These are phyloP conservation scores for Monilinia fructigena DNA, from an alignment of 2,329 filamentous ascomycete genomes.

Conservation along the genomic window DNA sequence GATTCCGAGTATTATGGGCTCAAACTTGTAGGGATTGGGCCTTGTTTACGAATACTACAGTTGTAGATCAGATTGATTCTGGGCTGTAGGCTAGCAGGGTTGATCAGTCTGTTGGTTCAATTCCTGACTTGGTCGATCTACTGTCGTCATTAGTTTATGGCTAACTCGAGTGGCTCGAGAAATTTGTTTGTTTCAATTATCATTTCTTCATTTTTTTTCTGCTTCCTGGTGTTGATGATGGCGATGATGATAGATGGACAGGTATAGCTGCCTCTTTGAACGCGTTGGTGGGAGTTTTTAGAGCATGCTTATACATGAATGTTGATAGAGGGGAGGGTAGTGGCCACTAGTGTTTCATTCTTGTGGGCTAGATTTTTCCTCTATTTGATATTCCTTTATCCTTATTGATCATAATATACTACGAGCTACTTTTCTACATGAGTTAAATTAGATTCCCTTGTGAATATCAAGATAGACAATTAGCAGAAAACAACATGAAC, in stretches of 20 bases:
- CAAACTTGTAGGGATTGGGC: constrained; percentile 55
- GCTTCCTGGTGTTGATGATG: neutral
- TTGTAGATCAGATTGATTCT: constrained; percentile 53
- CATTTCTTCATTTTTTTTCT: neutral
- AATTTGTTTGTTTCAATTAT: neutral
- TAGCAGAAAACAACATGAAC: neutral
- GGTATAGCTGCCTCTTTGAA: too few relatives aligned
- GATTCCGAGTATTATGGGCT: constrained; percentile 51
- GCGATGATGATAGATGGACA: neutral
- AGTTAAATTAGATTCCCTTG: too few relatives aligned
- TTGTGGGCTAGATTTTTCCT: neutral
- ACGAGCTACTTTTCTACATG: too few relatives aligned
- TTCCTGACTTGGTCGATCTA: neutral
- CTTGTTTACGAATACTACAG: constrained; percentile 48
- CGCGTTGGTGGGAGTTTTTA: too few relatives aligned
- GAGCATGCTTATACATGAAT: too few relatives aligned
- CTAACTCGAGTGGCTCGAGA: neutral
- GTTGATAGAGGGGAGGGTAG: neutral
- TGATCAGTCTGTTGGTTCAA: neutral
- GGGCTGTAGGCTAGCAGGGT: constrained; percentile 38
- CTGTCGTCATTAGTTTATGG: neutral
- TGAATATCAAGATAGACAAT: neutral
- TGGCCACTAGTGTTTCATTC: neutral
- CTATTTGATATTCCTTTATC: neutral
- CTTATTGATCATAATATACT: neutral